Conservation (phyloP, 768 basidiomycete species). For the Hygrocybe coccinea region DNA sequence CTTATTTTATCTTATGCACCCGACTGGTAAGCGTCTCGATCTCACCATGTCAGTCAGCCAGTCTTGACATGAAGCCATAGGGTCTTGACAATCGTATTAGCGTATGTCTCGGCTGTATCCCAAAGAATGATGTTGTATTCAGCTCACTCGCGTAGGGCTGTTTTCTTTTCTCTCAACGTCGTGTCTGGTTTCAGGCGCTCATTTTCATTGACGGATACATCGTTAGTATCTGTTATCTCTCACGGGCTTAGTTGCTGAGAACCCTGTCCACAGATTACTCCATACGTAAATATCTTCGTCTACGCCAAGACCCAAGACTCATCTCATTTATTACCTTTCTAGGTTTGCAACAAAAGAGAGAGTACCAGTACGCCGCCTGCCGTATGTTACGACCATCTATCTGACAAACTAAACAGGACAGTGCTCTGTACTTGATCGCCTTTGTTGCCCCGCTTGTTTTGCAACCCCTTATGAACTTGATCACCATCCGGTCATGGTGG, state of each 20-base stretch:
- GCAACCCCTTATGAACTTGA: constrained; percentile 61
- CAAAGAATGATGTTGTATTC: background rate
- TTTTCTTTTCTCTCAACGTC: constrained; percentile 60
- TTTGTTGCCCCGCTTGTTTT: constrained; percentile 65
- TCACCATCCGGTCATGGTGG: constrained; percentile 83
- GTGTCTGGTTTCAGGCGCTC: constrained; percentile 68
- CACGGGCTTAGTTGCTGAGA: constrained; percentile 9
- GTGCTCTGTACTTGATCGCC: constrained; percentile 48
- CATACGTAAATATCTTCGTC: constrained; percentile 32
- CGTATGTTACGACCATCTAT: background rate
- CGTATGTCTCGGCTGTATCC: constrained; percentile 41
- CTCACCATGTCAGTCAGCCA: background rate
- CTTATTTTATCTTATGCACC: constrained; percentile 64
- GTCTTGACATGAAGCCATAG: constrained; percentile 35
- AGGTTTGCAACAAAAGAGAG: constrained; percentile 75
- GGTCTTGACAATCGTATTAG: constrained; percentile 61
- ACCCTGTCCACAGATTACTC: constrained; percentile 29
- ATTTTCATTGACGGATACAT: constrained; percentile 74
- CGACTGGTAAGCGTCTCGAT: constrained; percentile 56
- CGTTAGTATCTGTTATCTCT: constrained; percentile 41
- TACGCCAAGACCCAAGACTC: too few species aligned
- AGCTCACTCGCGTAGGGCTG: constrained; percentile 35
- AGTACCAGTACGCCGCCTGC: constrained; percentile 52
- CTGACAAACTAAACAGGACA: constrained; percentile 31
- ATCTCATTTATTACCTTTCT: background rate